Evolutionary conservation across 2,329 filamentous ascomycete species (phyloP).

Genomic region (Claviceps fusiformis): DNA sequence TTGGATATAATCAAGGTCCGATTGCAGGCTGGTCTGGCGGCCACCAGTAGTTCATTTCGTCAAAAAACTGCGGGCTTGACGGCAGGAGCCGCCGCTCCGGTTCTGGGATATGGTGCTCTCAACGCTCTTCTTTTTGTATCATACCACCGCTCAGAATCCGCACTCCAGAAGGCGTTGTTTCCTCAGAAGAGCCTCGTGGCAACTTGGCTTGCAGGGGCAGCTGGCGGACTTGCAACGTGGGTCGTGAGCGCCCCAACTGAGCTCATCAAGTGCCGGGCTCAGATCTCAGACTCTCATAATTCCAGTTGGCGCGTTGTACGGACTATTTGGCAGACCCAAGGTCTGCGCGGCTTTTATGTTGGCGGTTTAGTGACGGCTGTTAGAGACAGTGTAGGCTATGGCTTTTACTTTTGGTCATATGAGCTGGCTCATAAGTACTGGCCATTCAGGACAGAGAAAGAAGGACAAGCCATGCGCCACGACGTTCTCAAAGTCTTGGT

Average conservation of each 20-base stretch:
- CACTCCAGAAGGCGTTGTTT: background rate
- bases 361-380: constrained; percentile 72
- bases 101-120: constrained; percentile 78
- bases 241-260: constrained; percentile 80
- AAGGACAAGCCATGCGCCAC: constrained; percentile 18
- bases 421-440: constrained; percentile 55
- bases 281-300: constrained; percentile 37
- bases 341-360: constrained; percentile 62
- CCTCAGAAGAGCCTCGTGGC: constrained; percentile 40
- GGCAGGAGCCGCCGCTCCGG: constrained; percentile 66
- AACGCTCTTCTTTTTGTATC: constrained; percentile 83
- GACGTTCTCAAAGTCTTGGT: constrained; percentile 54
- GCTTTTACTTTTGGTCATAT: constrained; percentile 95
- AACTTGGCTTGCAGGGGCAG: constrained; percentile 66
- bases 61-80: constrained; percentile 27
- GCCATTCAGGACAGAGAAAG: constrained; percentile 18
- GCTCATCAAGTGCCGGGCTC: constrained; percentile 77
- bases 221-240: constrained; percentile 75
- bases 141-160: constrained; percentile 69
- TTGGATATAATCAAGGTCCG: constrained; percentile 53
- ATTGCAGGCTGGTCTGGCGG: constrained; percentile 46
- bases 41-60: constrained; percentile 7
- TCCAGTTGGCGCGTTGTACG: constrained; percentile 53
- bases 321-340: constrained; percentile 40
- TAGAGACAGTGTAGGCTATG: constrained; percentile 84